These are phyloP conservation scores for Trichoderma koningii DNA, from an alignment of 2,329 filamentous ascomycete genomes.

Conservation along the genomic window DNA sequence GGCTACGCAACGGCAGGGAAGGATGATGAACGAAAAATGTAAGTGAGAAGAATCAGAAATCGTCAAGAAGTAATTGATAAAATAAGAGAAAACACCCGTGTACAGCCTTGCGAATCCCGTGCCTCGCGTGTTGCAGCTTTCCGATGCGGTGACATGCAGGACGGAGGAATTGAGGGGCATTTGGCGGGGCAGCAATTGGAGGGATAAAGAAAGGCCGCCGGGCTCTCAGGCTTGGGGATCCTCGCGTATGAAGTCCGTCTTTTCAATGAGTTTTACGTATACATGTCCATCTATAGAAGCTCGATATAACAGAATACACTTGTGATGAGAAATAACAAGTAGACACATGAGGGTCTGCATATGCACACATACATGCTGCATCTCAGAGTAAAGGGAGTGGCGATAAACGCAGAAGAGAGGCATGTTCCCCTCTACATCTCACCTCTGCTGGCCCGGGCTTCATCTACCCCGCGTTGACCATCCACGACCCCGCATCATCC, in stretches of 20 bases:
- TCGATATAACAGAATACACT: too few species aligned
- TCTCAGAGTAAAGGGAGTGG: too few species aligned
- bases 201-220: constrained; percentile 31
- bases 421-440: too few species aligned
- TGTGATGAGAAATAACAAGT: too few species aligned
- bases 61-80: neutral
- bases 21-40: neutral
- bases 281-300: neutral
- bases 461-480: constrained; percentile 16
- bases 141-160: constrained; percentile 10
- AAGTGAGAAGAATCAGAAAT: neutral
- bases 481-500: constrained; percentile 12
- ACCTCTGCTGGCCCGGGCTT: too few species aligned
- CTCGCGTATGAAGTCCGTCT: neutral
- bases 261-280: neutral
- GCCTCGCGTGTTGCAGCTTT: neutral
- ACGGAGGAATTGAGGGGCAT: constrained; percentile 45
- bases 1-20: neutral
- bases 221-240: neutral
- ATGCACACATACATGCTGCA: too few species aligned
- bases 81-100: too few species aligned
- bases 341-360: too few species aligned
- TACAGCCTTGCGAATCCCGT: constrained; percentile 16
- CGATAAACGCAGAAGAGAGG: too few species aligned
- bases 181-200: constrained; percentile 36